phyloP scores from a whole-genome alignment of 208 protist genomes.

The Leishmania turanica region DNA sequence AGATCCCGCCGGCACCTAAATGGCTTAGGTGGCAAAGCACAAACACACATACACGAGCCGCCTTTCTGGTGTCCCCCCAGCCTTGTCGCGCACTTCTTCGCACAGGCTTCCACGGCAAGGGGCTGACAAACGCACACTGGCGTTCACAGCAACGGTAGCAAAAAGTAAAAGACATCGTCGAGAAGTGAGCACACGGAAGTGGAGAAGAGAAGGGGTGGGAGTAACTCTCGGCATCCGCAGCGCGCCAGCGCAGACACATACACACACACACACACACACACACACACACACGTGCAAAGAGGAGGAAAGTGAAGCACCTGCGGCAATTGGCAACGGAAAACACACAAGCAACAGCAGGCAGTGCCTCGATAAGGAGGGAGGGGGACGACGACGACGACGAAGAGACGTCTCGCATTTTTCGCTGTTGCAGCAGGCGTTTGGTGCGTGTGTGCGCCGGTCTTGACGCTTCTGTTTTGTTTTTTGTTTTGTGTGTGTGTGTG shows the following conservation, averaged over 20 bases:
- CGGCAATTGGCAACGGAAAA: background rate
- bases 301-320: background rate
- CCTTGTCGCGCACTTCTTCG: background rate
- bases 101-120: background rate
- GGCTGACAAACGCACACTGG: background rate
- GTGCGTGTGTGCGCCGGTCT: conserved; percentile 14
- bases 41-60: background rate
- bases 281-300: background rate
- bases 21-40: background rate
- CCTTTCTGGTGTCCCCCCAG: background rate
- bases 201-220: background rate
- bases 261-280: no score
- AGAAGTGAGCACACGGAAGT: conserved; percentile 9
- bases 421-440: background rate
- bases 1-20: background rate
- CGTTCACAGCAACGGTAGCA: background rate
- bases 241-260: no score
- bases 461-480: background rate
- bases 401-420: background rate
- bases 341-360: background rate
- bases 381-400: no score
- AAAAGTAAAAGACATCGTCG: background rate
- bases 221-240: no score
- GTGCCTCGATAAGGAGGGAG: background rate
- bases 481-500: no score